Evolutionary conservation across 495 filamentous ascomycete species (phyloP).

Genomic region (Lentithecium fluviatile): DNA sequence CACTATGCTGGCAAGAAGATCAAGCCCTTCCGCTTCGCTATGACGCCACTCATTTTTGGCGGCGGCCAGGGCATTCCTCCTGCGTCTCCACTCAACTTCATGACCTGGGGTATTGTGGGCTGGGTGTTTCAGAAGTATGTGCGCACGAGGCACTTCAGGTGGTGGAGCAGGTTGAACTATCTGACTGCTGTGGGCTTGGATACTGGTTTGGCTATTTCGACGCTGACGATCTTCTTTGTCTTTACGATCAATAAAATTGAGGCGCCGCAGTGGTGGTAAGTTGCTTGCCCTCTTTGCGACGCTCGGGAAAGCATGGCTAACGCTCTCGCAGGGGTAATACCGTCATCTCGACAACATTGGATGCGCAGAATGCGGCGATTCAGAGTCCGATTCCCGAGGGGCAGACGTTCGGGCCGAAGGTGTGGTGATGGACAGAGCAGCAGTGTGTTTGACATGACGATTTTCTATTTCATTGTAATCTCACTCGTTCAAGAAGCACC

Average conservation of each 20-base stretch:
- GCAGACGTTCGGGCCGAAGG: constrained; percentile 17
- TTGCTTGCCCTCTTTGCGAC: neutral
- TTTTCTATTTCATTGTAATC: no score
- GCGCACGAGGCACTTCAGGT: constrained; percentile 56
- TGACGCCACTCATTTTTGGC: constrained; percentile 68
- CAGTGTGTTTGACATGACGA: no score
- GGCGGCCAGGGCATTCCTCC: constrained; percentile 64
- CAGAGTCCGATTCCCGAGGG: constrained; percentile 3
- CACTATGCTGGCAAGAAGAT: constrained; percentile 57
- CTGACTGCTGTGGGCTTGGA: constrained; percentile 62
- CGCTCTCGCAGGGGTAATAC: constrained; percentile 16
- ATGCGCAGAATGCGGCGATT: constrained; percentile 8
- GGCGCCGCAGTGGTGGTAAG: constrained; percentile 54
- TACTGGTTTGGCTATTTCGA: constrained; percentile 61
- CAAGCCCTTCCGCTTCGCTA: constrained; percentile 55
- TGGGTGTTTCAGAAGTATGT: constrained; percentile 64
- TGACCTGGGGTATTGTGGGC: constrained; percentile 67
- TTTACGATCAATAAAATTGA: constrained; percentile 51
- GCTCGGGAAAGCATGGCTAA: neutral
- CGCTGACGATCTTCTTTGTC: constrained; percentile 62
- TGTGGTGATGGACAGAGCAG: constrained; percentile 9
- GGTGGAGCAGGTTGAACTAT: constrained; percentile 69
- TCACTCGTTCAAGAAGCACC: no score
- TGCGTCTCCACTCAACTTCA: constrained; percentile 66
- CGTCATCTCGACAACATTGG: constrained; percentile 14